A percentile compares a stretch with the other conserved stretches of the same genome.
Evolutionary conservation across 1,284 basidiomycete genomes (phyloP).

Genomic region (Papiliotrema nemorosa): DNA sequence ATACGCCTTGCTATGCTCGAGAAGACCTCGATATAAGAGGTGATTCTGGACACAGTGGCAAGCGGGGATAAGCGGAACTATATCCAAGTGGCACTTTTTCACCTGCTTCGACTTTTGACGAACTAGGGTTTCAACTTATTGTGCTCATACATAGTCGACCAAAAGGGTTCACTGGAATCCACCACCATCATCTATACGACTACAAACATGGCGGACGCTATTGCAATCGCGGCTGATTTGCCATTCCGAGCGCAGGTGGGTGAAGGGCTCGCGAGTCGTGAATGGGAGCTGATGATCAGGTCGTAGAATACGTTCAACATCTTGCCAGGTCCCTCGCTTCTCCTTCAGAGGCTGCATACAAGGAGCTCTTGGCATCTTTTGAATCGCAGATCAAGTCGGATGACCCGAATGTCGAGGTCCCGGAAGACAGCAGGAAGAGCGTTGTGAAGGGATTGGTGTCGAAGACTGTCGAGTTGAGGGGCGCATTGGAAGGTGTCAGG

Average conservation of each 20-base stretch:
- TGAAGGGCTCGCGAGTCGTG: not conserved
- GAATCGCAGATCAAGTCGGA: conserved; percentile 58
- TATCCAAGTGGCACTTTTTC: not conserved
- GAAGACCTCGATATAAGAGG: too few relatives aligned
- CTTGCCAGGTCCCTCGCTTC: conserved; percentile 65
- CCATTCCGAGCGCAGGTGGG: conserved; percentile 80
- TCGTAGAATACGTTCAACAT: conserved; percentile 75
- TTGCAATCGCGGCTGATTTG: conserved; percentile 81
- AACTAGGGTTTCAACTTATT: not conserved
- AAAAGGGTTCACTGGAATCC: not conserved
- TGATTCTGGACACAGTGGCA: too few relatives aligned
- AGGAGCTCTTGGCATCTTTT: conserved; percentile 64
- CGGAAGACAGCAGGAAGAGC: conserved; percentile 52
- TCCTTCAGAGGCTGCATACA: conserved; percentile 60
- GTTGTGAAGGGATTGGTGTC: conserved; percentile 37
- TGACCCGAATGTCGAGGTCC: conserved; percentile 57
- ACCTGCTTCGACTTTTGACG: not conserved
- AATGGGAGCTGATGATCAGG: conserved; percentile 50
- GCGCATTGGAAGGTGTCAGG: conserved; percentile 42
- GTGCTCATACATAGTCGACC: not conserved
- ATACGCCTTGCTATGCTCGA: too few relatives aligned
- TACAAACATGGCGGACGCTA: conserved; percentile 60
- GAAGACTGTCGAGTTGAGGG: conserved; percentile 37
- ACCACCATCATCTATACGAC: conserved; percentile 5
- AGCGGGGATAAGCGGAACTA: too few relatives aligned